Conservation (phyloP, 1,284 basidiomycete species). For the Apiotrichum akiyoshidainum region DNA sequence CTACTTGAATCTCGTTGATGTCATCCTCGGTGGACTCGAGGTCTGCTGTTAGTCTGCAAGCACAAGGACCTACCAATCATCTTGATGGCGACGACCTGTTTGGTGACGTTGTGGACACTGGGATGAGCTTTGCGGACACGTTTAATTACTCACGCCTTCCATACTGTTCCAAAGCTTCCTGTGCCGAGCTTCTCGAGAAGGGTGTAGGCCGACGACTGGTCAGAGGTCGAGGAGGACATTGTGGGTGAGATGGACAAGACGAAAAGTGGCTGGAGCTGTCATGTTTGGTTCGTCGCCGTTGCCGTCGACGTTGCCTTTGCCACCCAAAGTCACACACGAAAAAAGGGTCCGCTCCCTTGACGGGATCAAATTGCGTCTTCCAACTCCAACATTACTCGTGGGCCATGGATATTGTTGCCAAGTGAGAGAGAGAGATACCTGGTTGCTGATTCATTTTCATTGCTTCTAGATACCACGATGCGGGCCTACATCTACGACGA, state of each 20-base stretch:
- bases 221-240: constrained; percentile 41
- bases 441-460: background rate
- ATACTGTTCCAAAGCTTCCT: constrained; percentile 95
- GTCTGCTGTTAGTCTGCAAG: constrained; percentile 31
- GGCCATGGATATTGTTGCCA: too few species aligned
- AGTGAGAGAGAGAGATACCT: background rate
- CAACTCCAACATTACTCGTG: too few species aligned
- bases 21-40: constrained; percentile 77
- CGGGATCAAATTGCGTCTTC: too few species aligned
- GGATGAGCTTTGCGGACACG: background rate
- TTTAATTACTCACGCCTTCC: constrained; percentile 71
- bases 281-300: background rate
- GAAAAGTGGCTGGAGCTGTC: background rate
- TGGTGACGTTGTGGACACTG: constrained; percentile 81
- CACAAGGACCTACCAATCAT: constrained; percentile 73
- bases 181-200: constrained; percentile 93
- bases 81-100: constrained; percentile 94
- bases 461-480: constrained; percentile 54
- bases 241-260: background rate
- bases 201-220: constrained; percentile 83
- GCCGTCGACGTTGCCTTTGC: too few species aligned
- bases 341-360: too few species aligned
- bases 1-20: constrained; percentile 94
- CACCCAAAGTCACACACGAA: too few species aligned
- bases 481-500: constrained; percentile 78